Percentiles rank a stretch among this genome's conserved stretches.
These are phyloP conservation scores for Phylloporus rhodoxanthus DNA, from an alignment of 768 basidiomycete genomes.

Conservation along the genomic window DNA sequence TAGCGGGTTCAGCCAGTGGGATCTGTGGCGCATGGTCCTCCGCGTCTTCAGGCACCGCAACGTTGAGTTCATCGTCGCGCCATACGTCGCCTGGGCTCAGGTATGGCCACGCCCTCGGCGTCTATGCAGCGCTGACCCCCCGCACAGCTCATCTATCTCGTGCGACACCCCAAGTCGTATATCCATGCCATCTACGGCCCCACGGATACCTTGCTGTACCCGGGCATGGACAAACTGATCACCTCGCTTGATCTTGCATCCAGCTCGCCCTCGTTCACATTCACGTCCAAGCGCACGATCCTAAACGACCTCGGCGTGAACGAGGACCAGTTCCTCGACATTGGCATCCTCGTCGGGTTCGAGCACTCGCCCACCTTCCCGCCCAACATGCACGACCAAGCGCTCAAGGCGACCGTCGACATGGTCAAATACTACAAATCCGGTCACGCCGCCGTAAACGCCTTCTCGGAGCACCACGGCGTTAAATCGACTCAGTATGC, in stretches of 20 bases:
- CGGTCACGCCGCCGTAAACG: conserved; percentile 72
- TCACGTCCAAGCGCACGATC: conserved; percentile 72
- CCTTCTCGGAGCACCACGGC: conserved; percentile 75
- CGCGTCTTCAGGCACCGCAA: conserved; percentile 90
- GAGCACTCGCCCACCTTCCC: conserved; percentile 78
- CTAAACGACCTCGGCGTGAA: conserved; percentile 58
- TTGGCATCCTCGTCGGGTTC: conserved; percentile 87
- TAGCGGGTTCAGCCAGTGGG: conserved; percentile 71
- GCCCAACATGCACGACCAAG: conserved; percentile 74
- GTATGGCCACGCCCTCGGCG: conserved; percentile 42
- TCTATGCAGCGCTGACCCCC: conserved; percentile 5
- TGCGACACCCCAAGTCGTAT: conserved; percentile 88
- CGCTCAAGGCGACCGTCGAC: conserved; percentile 80
- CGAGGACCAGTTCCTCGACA: conserved; percentile 93
- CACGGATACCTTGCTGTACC: conserved; percentile 85
- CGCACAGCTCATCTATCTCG: conserved; percentile 83
- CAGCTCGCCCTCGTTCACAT: conserved; percentile 69
- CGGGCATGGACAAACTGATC: conserved; percentile 84
- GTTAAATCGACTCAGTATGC: conserved; percentile 74
- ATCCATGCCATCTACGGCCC: conserved; percentile 92
- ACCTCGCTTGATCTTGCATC: conserved; percentile 76
- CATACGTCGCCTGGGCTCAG: conserved; percentile 94
- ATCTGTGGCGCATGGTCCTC: conserved; percentile 90
- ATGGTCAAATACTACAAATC: conserved; percentile 92
- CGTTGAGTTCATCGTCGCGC: conserved; percentile 94